Percentiles rank a stretch among this genome's conserved stretches.
These are phyloP conservation scores for Penicillium taxi DNA, from an alignment of 495 filamentous ascomycete genomes.

Conservation along the genomic window DNA sequence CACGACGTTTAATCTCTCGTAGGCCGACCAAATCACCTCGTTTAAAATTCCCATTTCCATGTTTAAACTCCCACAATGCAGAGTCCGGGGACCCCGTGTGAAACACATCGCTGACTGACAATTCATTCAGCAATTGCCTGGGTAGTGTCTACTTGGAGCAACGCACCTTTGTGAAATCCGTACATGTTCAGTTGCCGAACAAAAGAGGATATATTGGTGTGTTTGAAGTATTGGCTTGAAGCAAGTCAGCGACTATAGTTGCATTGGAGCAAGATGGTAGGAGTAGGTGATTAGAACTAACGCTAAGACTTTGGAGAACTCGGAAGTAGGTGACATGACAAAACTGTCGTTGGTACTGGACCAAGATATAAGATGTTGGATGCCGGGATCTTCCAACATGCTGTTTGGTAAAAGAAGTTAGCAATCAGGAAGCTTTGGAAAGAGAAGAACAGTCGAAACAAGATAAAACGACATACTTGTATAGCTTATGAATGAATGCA, in stretches of 20 bases:
- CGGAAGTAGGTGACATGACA: conserved; percentile 92
- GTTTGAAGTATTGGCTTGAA: conserved; percentile 87
- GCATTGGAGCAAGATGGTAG: conserved; percentile 5
- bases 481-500: conserved; percentile 98
- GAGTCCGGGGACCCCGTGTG: conserved; percentile 94
- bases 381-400: conserved; percentile 90
- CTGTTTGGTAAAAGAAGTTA: conserved; percentile 38
- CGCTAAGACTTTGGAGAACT: conserved; percentile 98
- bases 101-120: conserved; percentile 91
- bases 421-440: not conserved
- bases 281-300: conserved; percentile 45
- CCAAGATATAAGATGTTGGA: conserved; percentile 95
- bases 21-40: conserved; percentile 85
- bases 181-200: conserved; percentile 99
- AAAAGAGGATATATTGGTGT: conserved; percentile 98
- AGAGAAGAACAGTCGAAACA: conserved; percentile 18
- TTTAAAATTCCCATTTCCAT: conserved; percentile 96
- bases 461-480: conserved; percentile 57
- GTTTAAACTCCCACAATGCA: conserved; percentile 97
- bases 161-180: conserved; percentile 95
- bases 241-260: conserved; percentile 19
- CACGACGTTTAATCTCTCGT: conserved; percentile 91
- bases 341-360: conserved; percentile 90
- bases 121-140: not conserved
- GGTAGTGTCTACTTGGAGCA: not conserved